Percentiles rank a stretch among this genome's conserved stretches.
phyloP scores from a whole-genome alignment of 1,139 yeast genomes.

The Suhomyces ambrosiae region DNA sequence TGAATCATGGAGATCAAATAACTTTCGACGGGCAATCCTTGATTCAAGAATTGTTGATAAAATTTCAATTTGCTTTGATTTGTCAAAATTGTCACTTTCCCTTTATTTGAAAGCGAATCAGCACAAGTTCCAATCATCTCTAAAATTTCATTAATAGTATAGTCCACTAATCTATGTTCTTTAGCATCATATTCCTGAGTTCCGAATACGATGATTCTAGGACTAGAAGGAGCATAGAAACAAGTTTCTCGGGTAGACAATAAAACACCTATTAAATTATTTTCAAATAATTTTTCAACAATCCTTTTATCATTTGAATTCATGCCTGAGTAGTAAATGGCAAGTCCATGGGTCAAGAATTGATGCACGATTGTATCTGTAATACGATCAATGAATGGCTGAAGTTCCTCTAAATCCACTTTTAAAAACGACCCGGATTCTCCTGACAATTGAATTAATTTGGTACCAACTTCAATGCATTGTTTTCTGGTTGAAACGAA shows the following conservation, averaged over 20 bases:
- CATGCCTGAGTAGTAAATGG: slow-evolving; percentile 64
- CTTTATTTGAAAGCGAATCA: slow-evolving; percentile 23
- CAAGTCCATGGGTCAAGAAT: slow-evolving; percentile 65
- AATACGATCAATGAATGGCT: slow-evolving; percentile 45
- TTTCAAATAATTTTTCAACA: slow-evolving; percentile 54
- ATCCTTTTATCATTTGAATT: slow-evolving; percentile 50
- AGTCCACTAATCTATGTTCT: slow-evolving; percentile 71
- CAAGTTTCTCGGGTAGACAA: slow-evolving; percentile 63
- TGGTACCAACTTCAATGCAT: slow-evolving; percentile 54
- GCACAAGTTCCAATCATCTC: slow-evolving; percentile 74
- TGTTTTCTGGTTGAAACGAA: slow-evolving; percentile 61
- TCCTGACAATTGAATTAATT: slow-evolving; percentile 39
- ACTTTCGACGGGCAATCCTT: slow-evolving; percentile 86
- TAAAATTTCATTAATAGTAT: slow-evolving; percentile 62
- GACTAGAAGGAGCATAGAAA: slow-evolving; percentile 52
- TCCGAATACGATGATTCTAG: slow-evolving; percentile 63
- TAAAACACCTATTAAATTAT: slow-evolving; percentile 53
- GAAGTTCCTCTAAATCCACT: slow-evolving; percentile 39
- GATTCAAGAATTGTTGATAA: slow-evolving; percentile 69
- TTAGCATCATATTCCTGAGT: slow-evolving; percentile 74
- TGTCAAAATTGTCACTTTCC: slow-evolving; percentile 58
- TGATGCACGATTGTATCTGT: slow-evolving; percentile 49
- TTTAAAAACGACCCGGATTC: slow-evolving; percentile 30
- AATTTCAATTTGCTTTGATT: slow-evolving; percentile 57
- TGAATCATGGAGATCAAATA: slow-evolving; percentile 57